Base-by-base conservation (phyloP, 768 basidiomycete species). In the Boletus patriciae region DNA sequence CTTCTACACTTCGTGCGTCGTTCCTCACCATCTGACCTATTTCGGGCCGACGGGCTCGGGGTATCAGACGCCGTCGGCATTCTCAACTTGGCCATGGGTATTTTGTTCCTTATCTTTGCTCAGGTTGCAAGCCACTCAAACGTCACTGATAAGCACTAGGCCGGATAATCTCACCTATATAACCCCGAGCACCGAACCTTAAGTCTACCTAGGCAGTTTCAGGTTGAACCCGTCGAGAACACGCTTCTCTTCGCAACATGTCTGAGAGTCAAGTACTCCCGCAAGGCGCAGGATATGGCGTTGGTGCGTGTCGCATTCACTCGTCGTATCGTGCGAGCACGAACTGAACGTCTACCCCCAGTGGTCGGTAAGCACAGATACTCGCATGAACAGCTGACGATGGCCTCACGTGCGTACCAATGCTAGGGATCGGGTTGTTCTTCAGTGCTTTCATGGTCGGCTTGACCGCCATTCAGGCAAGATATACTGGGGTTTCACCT, bases 201-300 rank as follows among this genome's bases (percentile, higher is more conserved):
- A 12, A 31, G 16, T 36, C 49, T 11, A 25, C 19, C 15, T 36
- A 45, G 37, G 43, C 46, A 33, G 40, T 44, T 16, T 34, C 36
- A 38, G 25, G n/a, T 48, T 29, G 46, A 42, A 49, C 59, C 21
- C 57, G 43, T 18, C 23, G 4, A 23, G 36, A 19, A 23, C 33
- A 42, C 42, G 11, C 40, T 46, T 40, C 12, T 40, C 46, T 21
- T 25, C 44, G 3, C 31, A 58, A 2, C 42, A 70, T 71, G 71
- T 70, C 71, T 12, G 51, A 63, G 37, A 62, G 54, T 43, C 60
- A 71, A 49, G 73, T 87, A 25, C 78, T 92, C 49, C 90, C 90
- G 23, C 86, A 90, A 75, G 89, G 87, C 34, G 91, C 89, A 15
- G 91, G 92, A 36, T 93, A 92, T 78, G 91, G 91, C 42, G 90